Conservation (phyloP, 768 basidiomycete species). For the Thelephora ganbajun region DNA sequence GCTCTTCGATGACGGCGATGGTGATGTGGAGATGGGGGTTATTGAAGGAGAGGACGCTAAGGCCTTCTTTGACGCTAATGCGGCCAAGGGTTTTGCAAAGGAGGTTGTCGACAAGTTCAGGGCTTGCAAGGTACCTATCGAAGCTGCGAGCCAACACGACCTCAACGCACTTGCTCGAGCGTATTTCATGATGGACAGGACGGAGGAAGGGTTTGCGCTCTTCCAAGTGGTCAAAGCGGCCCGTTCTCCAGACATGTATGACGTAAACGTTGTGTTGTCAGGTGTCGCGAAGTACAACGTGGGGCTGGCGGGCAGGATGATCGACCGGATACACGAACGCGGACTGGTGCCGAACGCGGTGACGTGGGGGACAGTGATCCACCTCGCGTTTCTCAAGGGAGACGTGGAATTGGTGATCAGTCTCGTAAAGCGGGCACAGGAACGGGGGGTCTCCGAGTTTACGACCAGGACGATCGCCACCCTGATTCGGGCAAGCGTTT, state of each 20-base stretch:
- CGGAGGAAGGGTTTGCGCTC: slow-evolving; percentile 30
- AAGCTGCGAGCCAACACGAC: slow-evolving; percentile 29
- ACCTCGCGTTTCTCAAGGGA: slow-evolving; percentile 34
- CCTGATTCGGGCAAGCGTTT: slow-evolving; percentile 30
- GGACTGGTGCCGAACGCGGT: slow-evolving; percentile 39
- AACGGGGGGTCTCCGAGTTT: slow-evolving; percentile 21
- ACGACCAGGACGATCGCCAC: slow-evolving; percentile 34
- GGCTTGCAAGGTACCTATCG: slow-evolving; percentile 30
- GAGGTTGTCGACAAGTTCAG: slow-evolving; percentile 32
- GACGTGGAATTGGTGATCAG: slow-evolving; percentile 29
- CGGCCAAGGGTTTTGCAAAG: slow-evolving; percentile 22
- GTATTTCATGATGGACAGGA: slow-evolving; percentile 40
- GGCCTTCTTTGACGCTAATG: slow-evolving; percentile 9
- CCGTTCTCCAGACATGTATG: slow-evolving; percentile 40
- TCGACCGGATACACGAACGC: slow-evolving; percentile 34
- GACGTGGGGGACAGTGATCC: slow-evolving; percentile 49
- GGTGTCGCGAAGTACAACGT: slow-evolving; percentile 38
- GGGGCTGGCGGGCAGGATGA: slow-evolving; percentile 26
- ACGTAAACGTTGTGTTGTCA: slow-evolving; percentile 49
- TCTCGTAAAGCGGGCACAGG: slow-evolving; percentile 27
- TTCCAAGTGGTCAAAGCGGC: slow-evolving; percentile 34
- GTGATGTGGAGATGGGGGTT: slow-evolving; percentile 1
- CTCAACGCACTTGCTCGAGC: slow-evolving; percentile 52
- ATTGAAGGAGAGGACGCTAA: slow-evolving; percentile 7
- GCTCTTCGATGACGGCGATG: neutral